These are phyloP conservation scores for Oidiodendron maius DNA, from an alignment of 495 filamentous ascomycete genomes.

Conservation along the genomic window DNA sequence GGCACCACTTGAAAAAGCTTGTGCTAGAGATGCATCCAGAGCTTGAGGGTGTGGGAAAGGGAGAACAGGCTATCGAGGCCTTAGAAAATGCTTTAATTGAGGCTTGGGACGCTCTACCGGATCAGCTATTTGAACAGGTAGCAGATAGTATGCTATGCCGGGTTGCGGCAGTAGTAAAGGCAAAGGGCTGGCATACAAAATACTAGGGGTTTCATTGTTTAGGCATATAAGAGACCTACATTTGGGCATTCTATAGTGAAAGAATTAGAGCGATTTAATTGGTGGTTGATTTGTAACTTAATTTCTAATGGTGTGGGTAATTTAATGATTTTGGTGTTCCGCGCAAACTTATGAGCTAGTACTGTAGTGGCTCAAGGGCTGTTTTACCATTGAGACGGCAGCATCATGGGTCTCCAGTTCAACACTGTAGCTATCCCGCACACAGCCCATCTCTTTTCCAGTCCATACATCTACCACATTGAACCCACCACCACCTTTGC, in stretches of 20 bases:
- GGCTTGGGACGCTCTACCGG: constrained; percentile 11
- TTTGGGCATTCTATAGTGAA: neutral
- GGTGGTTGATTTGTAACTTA: neutral
- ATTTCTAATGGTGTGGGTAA: neutral
- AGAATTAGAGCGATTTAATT: neutral
- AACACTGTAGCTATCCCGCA: no score
- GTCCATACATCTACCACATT: no score
- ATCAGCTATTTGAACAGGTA: constrained; percentile 11
- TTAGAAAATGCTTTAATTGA: constrained; percentile 12
- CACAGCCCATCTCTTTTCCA: no score
- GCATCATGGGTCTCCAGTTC: no score
- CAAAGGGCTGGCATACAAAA: constrained; percentile 19
- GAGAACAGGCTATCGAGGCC: constrained; percentile 11
- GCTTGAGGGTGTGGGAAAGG: constrained; percentile 9
- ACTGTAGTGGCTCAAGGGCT: no score
- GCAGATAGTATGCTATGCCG: constrained; percentile 14
- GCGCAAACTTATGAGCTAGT: neutral
- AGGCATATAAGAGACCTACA: neutral
- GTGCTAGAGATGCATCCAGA: constrained; percentile 16
- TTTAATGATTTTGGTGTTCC: neutral
- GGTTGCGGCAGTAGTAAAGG: constrained; percentile 7
- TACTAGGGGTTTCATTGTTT: constrained; percentile 8
- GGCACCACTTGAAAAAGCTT: constrained; percentile 12
- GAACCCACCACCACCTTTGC: no score
- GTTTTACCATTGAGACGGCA: no score